Percentiles rank a stretch among this genome's conserved stretches.
phyloP scores from a whole-genome alignment of 2,329 filamentous ascomycete species.

The Colletotrichum eleusines region DNA sequence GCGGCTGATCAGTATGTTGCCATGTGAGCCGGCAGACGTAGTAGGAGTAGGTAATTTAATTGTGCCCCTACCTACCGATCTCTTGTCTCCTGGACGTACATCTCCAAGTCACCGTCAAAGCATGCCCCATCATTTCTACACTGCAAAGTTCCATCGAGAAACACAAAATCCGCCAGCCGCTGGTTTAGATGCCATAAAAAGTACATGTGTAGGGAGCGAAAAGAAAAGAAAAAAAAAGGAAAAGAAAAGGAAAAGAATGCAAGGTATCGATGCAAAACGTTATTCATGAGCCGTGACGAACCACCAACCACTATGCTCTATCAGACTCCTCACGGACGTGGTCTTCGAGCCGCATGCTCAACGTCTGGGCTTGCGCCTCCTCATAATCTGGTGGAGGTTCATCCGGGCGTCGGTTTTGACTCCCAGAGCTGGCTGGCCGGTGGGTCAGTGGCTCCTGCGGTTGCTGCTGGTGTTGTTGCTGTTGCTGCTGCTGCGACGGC shows the following conservation, averaged over 20 bases:
- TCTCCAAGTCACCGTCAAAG: slow-evolving; percentile 9
- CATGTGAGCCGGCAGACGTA: background rate
- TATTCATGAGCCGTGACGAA: slow-evolving; percentile 28
- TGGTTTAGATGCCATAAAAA: slow-evolving; percentile 40
- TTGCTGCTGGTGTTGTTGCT: slow-evolving; percentile 41
- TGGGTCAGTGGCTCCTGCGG: slow-evolving; percentile 45
- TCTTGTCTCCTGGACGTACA: background rate
- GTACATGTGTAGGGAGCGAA: slow-evolving; percentile 35
- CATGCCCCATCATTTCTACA: slow-evolving; percentile 28
- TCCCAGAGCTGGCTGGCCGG: slow-evolving; percentile 53
- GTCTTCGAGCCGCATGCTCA: slow-evolving; percentile 72
- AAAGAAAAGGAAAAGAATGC: background rate
- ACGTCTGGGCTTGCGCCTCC: slow-evolving; percentile 82
- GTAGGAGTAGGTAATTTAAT: slow-evolving; percentile 6
- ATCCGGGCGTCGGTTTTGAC: slow-evolving; percentile 62
- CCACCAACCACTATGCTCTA: slow-evolving; percentile 55
- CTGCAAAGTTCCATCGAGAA: slow-evolving; percentile 29
- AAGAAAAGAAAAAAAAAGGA: background rate
- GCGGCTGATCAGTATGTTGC: background rate
- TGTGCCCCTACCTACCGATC: slow-evolving; percentile 6
- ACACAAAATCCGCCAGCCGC: slow-evolving; percentile 31
- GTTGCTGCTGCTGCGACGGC: slow-evolving; percentile 44
- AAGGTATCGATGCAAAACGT: slow-evolving; percentile 39
- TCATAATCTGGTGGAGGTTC: slow-evolving; percentile 94
- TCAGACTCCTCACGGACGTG: slow-evolving; percentile 82